Base-by-base conservation (phyloP, 495 filamentous ascomycete genomes). In the Penicillium cataractarum region DNA sequence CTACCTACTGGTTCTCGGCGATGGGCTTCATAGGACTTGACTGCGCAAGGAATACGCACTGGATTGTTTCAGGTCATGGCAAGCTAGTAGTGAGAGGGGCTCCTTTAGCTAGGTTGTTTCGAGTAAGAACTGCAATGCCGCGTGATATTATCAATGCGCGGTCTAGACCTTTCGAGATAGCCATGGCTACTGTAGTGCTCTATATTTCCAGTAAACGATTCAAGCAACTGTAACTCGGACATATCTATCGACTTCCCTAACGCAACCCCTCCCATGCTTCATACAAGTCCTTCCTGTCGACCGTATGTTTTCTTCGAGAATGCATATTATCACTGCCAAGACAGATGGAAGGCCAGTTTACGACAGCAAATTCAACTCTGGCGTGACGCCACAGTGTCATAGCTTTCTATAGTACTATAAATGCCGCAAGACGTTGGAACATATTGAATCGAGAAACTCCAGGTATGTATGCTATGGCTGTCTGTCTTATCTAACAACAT, bases 401-500 rank as follows among this genome's bases (percentile, higher is more conserved):
- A 46, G 19, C 21, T 2, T 15, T 48, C n/a, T n/a, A n/a, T n/a
- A n/a, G n/a, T 50, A 50, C 26, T 50, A 24, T 4, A 4, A n/a
- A 4, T 7, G 29, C 29, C 6, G 5, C n/a, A 1, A 12, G 24
- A 22, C 2, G n/a, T 10, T 29, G 46, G n/a, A 35, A 35, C n/a
- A 12, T 13, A 21, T 26, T 46, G 21, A 63, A 61, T 49, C 19
- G 40, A 57, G 54, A 27, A 50, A 65, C 48, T 65, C 54, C 54
- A 55, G 50, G 42, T 62, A 65, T 39, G 35, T 39, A 39, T 62
- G 63, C 63, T 33, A 57, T 65, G 49, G 42, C 48, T 50, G 56
- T 35, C 44, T 52, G 48, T 58, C 32, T 54, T 53, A 17, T 64
- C 56, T 64, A 59, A 56, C 37, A 50, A 63, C 22, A 58, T 33